Evolutionary conservation across 2,329 filamentous ascomycete genomes (phyloP).

Genomic region (Exophiala calicioides): DNA sequence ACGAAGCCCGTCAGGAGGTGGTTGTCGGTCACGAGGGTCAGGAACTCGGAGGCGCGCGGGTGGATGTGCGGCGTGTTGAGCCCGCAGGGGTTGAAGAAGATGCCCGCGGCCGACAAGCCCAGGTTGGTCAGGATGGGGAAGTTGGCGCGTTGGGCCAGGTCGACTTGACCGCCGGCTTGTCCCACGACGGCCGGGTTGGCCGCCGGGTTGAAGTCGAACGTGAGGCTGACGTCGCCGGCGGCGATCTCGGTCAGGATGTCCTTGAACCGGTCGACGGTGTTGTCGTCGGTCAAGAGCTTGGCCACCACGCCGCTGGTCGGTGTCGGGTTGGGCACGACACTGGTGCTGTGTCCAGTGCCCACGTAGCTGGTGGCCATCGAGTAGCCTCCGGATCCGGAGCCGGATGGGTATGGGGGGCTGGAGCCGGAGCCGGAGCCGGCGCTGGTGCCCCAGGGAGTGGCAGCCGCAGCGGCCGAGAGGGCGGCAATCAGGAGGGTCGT

Average conservation of each 20-base stretch:
- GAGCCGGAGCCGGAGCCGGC: conserved; percentile 3
- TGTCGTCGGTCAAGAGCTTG: conserved; percentile 29
- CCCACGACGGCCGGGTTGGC: conserved; percentile 29
- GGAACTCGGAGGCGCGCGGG: conserved; percentile 51
- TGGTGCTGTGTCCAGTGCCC: background rate
- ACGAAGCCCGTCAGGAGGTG: conserved; percentile 48
- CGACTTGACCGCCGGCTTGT: conserved; percentile 36
- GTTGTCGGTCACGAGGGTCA: conserved; percentile 46
- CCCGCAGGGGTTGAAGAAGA: conserved; percentile 42
- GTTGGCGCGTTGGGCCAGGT: conserved; percentile 30
- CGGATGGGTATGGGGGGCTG: conserved; percentile 5
- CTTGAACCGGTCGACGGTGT: conserved; percentile 25
- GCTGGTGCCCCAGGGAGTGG: conserved; percentile 20
- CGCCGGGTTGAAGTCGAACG: conserved; percentile 33
- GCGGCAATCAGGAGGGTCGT: conserved; percentile 24
- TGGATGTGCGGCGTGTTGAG: conserved; percentile 53
- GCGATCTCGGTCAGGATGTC: conserved; percentile 24
- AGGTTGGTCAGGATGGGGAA: conserved; percentile 32
- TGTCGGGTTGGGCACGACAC: conserved; percentile 21
- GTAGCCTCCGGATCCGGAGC: conserved; percentile 3
- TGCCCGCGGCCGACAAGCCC: conserved; percentile 28
- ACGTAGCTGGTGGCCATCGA: conserved; percentile 16
- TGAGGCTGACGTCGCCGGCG: conserved; percentile 25
- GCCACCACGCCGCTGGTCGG: conserved; percentile 25
- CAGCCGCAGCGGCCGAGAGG: conserved; percentile 22